phyloP scores from a whole-genome alignment of 1,284 basidiomycete species.

The Ceratobasidium sp. region DNA sequence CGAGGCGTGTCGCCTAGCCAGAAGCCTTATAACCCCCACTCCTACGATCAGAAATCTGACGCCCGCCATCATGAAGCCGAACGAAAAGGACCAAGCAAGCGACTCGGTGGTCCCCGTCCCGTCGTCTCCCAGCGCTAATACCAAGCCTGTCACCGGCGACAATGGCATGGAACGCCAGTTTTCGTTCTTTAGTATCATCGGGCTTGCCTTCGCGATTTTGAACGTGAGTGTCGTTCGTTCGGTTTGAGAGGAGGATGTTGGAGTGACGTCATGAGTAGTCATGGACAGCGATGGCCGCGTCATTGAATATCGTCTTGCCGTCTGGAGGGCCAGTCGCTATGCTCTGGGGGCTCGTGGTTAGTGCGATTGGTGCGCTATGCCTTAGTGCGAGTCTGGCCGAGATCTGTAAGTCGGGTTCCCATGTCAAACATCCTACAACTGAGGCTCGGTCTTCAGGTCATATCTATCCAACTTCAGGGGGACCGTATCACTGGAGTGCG shows the following conservation, averaged over 20 bases:
- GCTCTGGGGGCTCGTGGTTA: constrained; percentile 37
- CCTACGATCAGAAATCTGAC: neutral
- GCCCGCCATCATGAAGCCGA: constrained; percentile 6
- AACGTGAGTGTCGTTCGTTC: constrained; percentile 24
- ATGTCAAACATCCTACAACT: neutral
- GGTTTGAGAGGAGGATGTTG: neutral
- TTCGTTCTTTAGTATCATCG: constrained; percentile 39
- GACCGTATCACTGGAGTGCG: constrained; percentile 41
- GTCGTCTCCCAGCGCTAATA: constrained; percentile 1
- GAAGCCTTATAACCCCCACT: constrained; percentile 3
- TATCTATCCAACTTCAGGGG: constrained; percentile 37
- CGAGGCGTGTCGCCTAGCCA: constrained; percentile 11
- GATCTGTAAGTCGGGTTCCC: constrained; percentile 30
- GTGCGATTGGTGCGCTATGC: constrained; percentile 29
- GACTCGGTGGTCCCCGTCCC: constrained; percentile 27
- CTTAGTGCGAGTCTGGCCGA: constrained; percentile 37
- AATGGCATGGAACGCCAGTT: constrained; percentile 37
- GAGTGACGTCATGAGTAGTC: constrained; percentile 23
- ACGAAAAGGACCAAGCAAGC: constrained; percentile 8
- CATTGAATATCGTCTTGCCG: constrained; percentile 37
- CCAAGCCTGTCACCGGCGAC: neutral
- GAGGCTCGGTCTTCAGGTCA: neutral
- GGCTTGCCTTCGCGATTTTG: constrained; percentile 41
- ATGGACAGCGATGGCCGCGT: constrained; percentile 41
- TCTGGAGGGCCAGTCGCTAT: constrained; percentile 41